Base-by-base conservation (phyloP, 2,329 filamentous ascomycete genomes). In the Verticillium isaacii region DNA sequence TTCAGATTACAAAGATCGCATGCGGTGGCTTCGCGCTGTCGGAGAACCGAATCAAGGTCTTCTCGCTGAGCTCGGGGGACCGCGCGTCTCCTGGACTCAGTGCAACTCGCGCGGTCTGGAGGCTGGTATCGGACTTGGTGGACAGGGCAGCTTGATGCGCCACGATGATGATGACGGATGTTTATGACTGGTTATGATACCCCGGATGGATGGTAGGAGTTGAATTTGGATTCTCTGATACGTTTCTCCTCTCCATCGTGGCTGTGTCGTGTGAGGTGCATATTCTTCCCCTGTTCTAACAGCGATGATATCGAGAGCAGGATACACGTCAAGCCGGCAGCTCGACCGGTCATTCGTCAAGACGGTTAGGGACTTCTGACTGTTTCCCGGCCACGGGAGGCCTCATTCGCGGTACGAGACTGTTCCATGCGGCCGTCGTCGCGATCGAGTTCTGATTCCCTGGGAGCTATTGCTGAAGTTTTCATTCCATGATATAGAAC, bases 1-100 rank as follows among this genome's bases (percentile, higher is more conserved):
- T 86, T 3, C 73, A 77, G 1, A 71, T 87, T 29, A 74, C 74
- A 14, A 83, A 84, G 64, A 76, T 87, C 32, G 82, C 82, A 0
- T 86, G 83, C 63, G 80, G 79, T 0, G 83, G 82, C 0, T 87
- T 87, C 61, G 80, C 82, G 41, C 71, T 86, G 12, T 80, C 81
- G 0, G 83, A 85, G 63, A 79, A 73, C 12, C 75, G 82, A 32
- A 58, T 86, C 23, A 86, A 86, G 70, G 69, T 85, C 15, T 77
- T 79, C 50, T n/a, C 60, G 7, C 60, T 25, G 8, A 12, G 62
- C 12, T 58, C 57, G 3, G 60, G 61, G 23, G 58, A 50, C 4
- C 57, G 59, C 12, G 55, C 56, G 0, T 58, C 55, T 2, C 7
- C 25, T n/a, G 39, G 7, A n/a, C 56, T 39, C 14, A 54, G 4